Conservation (phyloP, 2,329 filamentous ascomycete genomes). For the Metarhizium anisopliae region DNA sequence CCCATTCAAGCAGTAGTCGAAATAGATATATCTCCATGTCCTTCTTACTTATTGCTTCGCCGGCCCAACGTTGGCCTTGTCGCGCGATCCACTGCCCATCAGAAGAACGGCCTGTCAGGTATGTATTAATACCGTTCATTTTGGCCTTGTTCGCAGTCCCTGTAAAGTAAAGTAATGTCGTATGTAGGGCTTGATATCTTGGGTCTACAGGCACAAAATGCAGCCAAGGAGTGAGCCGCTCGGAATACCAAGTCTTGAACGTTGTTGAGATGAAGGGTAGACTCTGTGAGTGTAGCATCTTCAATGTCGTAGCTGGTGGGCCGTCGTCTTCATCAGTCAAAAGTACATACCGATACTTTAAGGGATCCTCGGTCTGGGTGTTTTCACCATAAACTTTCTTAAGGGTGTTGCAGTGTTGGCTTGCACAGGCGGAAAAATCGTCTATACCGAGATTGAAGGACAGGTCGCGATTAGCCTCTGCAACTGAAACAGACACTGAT, state of each 20-base stretch:
- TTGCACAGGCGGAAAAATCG: slow-evolving; percentile 47
- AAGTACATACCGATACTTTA: slow-evolving; percentile 61
- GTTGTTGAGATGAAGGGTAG: slow-evolving; percentile 64
- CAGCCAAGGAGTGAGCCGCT: slow-evolving; percentile 64
- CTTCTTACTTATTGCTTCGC: slow-evolving; percentile 52
- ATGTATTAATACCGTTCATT: slow-evolving; percentile 35
- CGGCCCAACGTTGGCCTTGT: slow-evolving; percentile 56
- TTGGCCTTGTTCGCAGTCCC: slow-evolving; percentile 39
- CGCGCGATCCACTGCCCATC: slow-evolving; percentile 59
- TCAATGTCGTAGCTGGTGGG: slow-evolving; percentile 49
- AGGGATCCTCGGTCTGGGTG: slow-evolving; percentile 38
- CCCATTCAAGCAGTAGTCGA: slow-evolving; percentile 70
- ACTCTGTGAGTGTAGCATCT: slow-evolving; percentile 55
- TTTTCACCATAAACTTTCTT: slow-evolving; percentile 22
- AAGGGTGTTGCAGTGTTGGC: slow-evolving; percentile 24
- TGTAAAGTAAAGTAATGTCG: slow-evolving; percentile 64
- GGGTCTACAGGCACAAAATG: slow-evolving; percentile 75
- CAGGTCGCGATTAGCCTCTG: slow-evolving; percentile 44
- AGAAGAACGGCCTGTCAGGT: slow-evolving; percentile 35
- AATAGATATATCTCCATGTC: slow-evolving; percentile 81
- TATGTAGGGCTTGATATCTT: slow-evolving; percentile 64
- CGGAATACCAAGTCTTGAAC: slow-evolving; percentile 73
- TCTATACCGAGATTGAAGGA: slow-evolving; percentile 51
- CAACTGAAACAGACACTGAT: slow-evolving; percentile 45
- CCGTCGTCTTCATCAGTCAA: slow-evolving; percentile 64